phyloP scores from a whole-genome alignment of 129 eudicot species.

The Flaveria sonorensis region DNA sequence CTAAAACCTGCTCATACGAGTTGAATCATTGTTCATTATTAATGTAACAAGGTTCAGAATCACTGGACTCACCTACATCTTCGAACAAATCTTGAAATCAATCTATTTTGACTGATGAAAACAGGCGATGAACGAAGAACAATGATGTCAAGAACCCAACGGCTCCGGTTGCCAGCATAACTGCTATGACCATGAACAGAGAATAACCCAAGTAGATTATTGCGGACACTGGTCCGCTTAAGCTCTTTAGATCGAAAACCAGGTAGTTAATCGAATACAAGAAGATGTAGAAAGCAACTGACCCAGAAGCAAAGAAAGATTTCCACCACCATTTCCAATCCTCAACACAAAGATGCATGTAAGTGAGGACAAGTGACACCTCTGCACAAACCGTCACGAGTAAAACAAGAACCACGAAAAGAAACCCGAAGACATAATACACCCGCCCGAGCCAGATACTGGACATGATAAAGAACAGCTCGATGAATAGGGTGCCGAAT shows the following conservation, averaged over 20 bases:
- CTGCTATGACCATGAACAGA: conserved; percentile 36
- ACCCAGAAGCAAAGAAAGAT: conserved; percentile 43
- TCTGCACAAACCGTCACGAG: conserved; percentile 41
- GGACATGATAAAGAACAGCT: conserved; percentile 45
- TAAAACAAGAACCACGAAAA: conserved; percentile 34
- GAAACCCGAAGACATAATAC: conserved; percentile 49
- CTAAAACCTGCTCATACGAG: not conserved
- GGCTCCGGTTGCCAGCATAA: conserved; percentile 42
- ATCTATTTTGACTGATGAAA: conserved; percentile 46
- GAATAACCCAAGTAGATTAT: conserved; percentile 32
- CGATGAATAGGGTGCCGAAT: conserved; percentile 44
- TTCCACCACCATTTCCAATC: conserved; percentile 54
- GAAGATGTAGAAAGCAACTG: conserved; percentile 39
- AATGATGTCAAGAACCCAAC: conserved; percentile 43
- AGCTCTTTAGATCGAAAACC: conserved; percentile 41
- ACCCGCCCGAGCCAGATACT: conserved; percentile 47
- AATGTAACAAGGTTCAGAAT: conserved; percentile 4
- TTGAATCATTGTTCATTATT: conserved; percentile 13
- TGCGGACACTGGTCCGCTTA: conserved; percentile 40
- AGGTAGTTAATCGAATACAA: conserved; percentile 39
- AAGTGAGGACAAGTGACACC: conserved; percentile 41
- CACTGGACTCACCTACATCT: not conserved
- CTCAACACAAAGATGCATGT: conserved; percentile 49
- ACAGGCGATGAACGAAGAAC: conserved; percentile 44
- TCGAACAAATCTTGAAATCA: not conserved